Percentiles rank a stretch among this genome's conserved stretches.
Evolutionary conservation across 495 filamentous ascomycete species (phyloP).

Genomic region (Talaromyces proteolyticus): DNA sequence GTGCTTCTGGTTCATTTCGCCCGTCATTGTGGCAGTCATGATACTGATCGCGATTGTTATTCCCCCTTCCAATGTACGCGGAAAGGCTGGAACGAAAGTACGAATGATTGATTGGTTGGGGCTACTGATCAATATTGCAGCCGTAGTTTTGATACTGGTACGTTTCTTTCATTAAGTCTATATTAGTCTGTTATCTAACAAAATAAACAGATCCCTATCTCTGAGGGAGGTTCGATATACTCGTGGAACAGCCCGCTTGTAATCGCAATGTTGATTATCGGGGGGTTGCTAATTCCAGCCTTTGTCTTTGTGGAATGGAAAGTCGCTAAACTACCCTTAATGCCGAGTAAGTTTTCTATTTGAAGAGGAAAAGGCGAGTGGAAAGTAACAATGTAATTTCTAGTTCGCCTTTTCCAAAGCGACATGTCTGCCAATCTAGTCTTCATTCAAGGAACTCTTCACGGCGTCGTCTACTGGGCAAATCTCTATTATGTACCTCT

Average conservation of each 20-base stretch:
- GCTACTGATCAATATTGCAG: constrained; percentile 28
- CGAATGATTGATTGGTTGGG: constrained; percentile 46
- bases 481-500: constrained; percentile 45
- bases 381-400: background rate
- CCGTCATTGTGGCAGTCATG: constrained; percentile 34
- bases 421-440: constrained; percentile 6
- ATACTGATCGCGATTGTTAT: constrained; percentile 38
- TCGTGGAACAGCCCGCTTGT: constrained; percentile 44
- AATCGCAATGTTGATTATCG: constrained; percentile 40
- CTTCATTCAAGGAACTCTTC: background rate
- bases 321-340: constrained; percentile 18
- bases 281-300: constrained; percentile 27
- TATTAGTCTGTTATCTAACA: background rate
- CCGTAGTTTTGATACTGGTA: constrained; percentile 39
- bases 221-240: constrained; percentile 48
- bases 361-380: background rate
- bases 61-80: constrained; percentile 45
- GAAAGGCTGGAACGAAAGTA: constrained; percentile 43
- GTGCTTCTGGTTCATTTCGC: constrained; percentile 50
- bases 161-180: constrained; percentile 11
- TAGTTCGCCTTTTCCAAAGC: background rate
- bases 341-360: constrained; percentile 13
- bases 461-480: constrained; percentile 8
- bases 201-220: constrained; percentile 21
- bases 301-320: constrained; percentile 51